Base-by-base conservation (phyloP, 768 basidiomycete species). In the Mycena polygramma region DNA sequence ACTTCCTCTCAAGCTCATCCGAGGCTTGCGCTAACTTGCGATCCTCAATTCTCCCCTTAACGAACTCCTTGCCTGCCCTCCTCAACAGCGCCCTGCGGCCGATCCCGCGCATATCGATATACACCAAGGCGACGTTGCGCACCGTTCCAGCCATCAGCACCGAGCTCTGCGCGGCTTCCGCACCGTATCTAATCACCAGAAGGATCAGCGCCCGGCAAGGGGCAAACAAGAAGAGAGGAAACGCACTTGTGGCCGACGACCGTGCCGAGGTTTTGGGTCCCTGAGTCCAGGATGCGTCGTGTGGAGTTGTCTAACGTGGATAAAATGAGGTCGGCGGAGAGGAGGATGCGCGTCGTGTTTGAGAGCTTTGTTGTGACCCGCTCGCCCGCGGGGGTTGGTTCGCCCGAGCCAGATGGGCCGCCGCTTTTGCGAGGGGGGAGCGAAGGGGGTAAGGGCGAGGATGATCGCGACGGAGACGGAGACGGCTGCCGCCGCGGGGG, bases 51-150 rank as follows among this genome's bases (percentile, higher is more conserved):
- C 66, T 26, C 4, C 66, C 66, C 45, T 67, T 67, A 20, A 91
- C 82, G 74, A 86, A 89, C 49, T 86, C 84, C 83, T 82, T 88
- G 22, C 89, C 90, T 0, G 85, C 89, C 68, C 84, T 86, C 82
- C 85, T 91, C 76, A 95, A 78, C 61, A 95, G 78, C 15, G 92
- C 93, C 54, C 88, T 82, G 66, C 92, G 82, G 11, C 92, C 93
- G 45, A 95, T 88, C 0, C 93, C 92, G 2, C 85, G 80, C 83
- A 92, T 85, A 77, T 94, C 93, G 48, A 94, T 86, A 79, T 94
- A 95, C 24, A 95, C 91, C 45, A 94, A 82, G 5, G 87, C 90
- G 15, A 93, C 88, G 79, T 94, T 94, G 69, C 88, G 83, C 41
- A 90, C 91, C 0, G 90, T 89, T 10, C 89, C 90, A 8, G 91